Evolutionary conservation across 75 land plant species (phyloP).

Genomic region (Cunninghamia lanceolata): DNA sequence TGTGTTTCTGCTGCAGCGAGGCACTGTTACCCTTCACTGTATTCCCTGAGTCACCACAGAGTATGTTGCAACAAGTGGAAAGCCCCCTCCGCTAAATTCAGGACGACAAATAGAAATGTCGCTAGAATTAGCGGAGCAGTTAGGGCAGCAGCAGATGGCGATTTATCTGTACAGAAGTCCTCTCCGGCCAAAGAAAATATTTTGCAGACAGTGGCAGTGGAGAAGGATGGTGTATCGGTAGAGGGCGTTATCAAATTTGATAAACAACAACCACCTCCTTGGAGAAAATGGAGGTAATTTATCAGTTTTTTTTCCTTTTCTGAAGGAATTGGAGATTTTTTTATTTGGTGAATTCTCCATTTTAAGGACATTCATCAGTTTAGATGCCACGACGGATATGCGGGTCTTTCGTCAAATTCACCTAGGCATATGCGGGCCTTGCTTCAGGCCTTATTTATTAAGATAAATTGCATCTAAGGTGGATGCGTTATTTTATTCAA

Average conservation of each 20-base stretch:
- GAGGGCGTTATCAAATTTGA: slow-evolving; percentile 66
- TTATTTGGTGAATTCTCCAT: background rate
- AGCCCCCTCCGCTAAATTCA: background rate
- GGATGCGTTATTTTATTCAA: no score
- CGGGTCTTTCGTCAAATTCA: no score
- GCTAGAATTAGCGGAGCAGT: background rate
- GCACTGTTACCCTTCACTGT: background rate
- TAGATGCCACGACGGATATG: no score
- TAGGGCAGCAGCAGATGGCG: background rate
- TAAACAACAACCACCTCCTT: slow-evolving; percentile 14
- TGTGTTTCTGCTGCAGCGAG: background rate
- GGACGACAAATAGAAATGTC: background rate
- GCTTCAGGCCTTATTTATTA: no score
- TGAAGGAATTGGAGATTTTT: background rate
- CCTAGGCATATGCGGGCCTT: no score
- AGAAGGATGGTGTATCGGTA: slow-evolving; percentile 41
- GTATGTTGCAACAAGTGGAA: background rate
- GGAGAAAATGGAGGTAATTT: slow-evolving; percentile 22
- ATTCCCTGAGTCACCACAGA: background rate
- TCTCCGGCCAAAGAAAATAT: background rate
- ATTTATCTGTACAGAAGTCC: background rate
- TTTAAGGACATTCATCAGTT: background rate
- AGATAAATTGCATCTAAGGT: no score
- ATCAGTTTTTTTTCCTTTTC: background rate
- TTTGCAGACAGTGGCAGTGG: slow-evolving; percentile 31